Evolutionary conservation across 768 basidiomycete species (phyloP).

Genomic region (Macrocybe gigantea): DNA sequence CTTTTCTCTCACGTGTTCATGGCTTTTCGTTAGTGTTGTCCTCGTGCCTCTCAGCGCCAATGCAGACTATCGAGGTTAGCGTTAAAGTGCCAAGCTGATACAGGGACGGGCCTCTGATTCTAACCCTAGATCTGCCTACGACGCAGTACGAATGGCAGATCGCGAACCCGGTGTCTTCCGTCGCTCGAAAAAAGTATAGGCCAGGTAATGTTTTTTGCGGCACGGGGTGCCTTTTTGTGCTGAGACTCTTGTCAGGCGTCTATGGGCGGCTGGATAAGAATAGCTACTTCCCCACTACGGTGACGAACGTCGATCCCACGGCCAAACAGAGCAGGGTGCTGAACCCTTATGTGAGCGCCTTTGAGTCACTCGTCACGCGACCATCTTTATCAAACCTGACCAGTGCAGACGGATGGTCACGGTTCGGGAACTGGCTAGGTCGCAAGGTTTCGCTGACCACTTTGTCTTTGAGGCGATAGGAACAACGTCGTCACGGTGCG

Average conservation of each 20-base stretch:
- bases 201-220: slow-evolving; percentile 29
- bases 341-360: slow-evolving; percentile 51
- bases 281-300: slow-evolving; percentile 63
- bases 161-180: slow-evolving; percentile 52
- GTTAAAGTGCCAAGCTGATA: too few relatives aligned
- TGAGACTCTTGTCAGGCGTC: slow-evolving; percentile 22
- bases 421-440: slow-evolving; percentile 71
- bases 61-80: slow-evolving; percentile 61
- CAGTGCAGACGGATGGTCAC: slow-evolving; percentile 70
- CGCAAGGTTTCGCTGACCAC: slow-evolving; percentile 77
- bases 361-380: background rate
- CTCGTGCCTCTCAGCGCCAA: slow-evolving; percentile 47
- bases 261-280: slow-evolving; percentile 55
- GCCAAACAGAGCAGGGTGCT: slow-evolving; percentile 73
- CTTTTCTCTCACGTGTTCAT: background rate
- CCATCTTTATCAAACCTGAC: background rate
- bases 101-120: slow-evolving; percentile 6
- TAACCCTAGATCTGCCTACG: slow-evolving; percentile 32
- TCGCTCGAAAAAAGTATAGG: slow-evolving; percentile 45
- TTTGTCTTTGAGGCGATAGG: slow-evolving; percentile 55
- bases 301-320: slow-evolving; percentile 74
- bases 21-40: slow-evolving; percentile 38
- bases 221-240: background rate
- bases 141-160: slow-evolving; percentile 55
- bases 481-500: slow-evolving; percentile 57